Evolutionary conservation across 176 grass and related monocot species (phyloP), one percentile per base, ranked within the genome.

Genomic region (Zoysia pacifica): DNA sequence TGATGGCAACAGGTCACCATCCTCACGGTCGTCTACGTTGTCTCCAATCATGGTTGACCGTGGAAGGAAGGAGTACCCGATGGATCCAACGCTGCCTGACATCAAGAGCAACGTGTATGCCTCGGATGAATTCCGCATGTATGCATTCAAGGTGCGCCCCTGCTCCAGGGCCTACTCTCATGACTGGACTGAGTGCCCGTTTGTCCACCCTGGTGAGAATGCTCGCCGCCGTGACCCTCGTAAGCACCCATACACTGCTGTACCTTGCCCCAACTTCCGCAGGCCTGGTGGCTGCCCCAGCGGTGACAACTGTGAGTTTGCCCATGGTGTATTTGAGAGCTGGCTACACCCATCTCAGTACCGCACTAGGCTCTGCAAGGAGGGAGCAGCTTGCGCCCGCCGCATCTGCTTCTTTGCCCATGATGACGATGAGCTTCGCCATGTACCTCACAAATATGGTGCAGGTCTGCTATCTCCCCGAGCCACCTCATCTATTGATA

Each of bases 271-370:
- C 52, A 90, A 90, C 56, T 97, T 97, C 62, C 91, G 94, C 45
- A 81, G 87, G 42, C 89, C 86, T 5, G 91, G 89, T n/a, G 84
- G 91, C 15, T 97, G 94, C 38, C 84, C 89, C 20, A 81, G 89
- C 0, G 87, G 84, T 1, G 94, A 97, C 65, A 91, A 77, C 79
- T 97, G 91, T 1, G 94, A 97, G 87, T 97, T 91, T 16, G 86
- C 94, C 5, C 94, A 97, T 65, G 91, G 94, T 41, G 94, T 97
- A 6, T 97, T 97, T 2, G 94, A 97, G 91, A 89, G 94, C 76
- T 97, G 94, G 94, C 91, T 97, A 62, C 94, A 97, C 84, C 94
- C 91, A 2, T 86, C 89, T 1, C 91, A 97, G 84, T 97, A 97
- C 62, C 91, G 94, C 72, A 97, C 94, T n/a, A 84, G 91, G 75